A percentile compares a stretch with the other conserved stretches of the same genome.
Evolutionary conservation across 1,284 basidiomycete genomes (phyloP).

Genomic region (Naganishia cerealis): DNA sequence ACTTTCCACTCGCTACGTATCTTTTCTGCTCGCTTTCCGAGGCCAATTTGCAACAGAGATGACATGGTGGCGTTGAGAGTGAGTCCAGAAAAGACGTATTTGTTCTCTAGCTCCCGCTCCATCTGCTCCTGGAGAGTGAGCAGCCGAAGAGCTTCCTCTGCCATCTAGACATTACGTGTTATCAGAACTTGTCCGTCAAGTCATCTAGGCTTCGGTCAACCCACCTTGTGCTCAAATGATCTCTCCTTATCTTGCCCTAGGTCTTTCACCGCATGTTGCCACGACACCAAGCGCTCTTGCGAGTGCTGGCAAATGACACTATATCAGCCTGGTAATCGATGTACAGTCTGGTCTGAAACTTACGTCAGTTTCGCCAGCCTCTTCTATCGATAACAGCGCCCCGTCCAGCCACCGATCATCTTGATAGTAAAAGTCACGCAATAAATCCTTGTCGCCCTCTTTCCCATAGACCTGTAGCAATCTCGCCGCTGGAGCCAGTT

Average conservation of each 20-base stretch:
- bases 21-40: slow-evolving; percentile 82
- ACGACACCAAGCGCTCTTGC: slow-evolving; percentile 65
- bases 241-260: slow-evolving; percentile 92
- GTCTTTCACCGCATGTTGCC: slow-evolving; percentile 83
- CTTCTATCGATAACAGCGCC: slow-evolving; percentile 79
- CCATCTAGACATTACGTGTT: slow-evolving; percentile 62
- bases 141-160: slow-evolving; percentile 78
- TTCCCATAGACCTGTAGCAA: slow-evolving; percentile 83
- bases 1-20: slow-evolving; percentile 83
- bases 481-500: slow-evolving; percentile 69
- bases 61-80: slow-evolving; percentile 81
- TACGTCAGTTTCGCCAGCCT: slow-evolving; percentile 67
- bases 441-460: slow-evolving; percentile 84
- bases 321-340: not conserved
- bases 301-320: slow-evolving; percentile 61
- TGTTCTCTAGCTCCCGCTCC: slow-evolving; percentile 79
- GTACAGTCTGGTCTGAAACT: slow-evolving; percentile 38
- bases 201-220: not conserved
- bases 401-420: slow-evolving; percentile 92
- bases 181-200: not conserved
- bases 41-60: slow-evolving; percentile 70
- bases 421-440: slow-evolving; percentile 95
- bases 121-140: slow-evolving; percentile 78
- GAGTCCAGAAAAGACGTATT: slow-evolving; percentile 71
- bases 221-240: slow-evolving; percentile 82